Conservation (phyloP, 371 early-diverging fungal genomes). For the Sporodiniella umbellata region DNA sequence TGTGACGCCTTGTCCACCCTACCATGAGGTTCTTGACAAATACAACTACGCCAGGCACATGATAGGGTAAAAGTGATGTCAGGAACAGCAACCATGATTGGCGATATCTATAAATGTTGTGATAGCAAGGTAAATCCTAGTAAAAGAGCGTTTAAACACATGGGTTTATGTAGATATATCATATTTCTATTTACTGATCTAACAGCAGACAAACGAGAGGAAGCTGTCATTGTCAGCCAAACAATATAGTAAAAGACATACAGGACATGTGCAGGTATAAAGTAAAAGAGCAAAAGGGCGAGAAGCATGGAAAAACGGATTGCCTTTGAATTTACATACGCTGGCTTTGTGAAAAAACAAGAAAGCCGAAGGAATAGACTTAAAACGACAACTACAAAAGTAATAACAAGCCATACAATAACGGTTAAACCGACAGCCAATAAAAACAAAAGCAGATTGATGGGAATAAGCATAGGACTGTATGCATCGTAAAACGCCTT, state of each 20-base stretch:
- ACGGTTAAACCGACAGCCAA: constrained; percentile 12
- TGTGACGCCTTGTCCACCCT: constrained; percentile 32
- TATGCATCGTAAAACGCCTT: constrained; percentile 18
- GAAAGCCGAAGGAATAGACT: background rate
- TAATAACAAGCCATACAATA: constrained; percentile 6
- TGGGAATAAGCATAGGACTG: constrained; percentile 24
- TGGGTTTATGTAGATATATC: background rate
- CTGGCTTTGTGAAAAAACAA: background rate
- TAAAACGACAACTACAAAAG: background rate
- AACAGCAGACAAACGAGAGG: constrained; percentile 1
- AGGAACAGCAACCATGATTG: constrained; percentile 50
- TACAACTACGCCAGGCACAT: constrained; percentile 42
- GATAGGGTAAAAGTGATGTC: constrained; percentile 44
- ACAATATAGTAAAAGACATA: constrained; percentile 5
- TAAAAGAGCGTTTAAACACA: background rate
- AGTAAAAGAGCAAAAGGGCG: constrained; percentile 7
- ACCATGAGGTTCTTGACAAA: constrained; percentile 44
- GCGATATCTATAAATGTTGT: constrained; percentile 39
- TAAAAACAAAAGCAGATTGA: constrained; percentile 22
- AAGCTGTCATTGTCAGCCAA: constrained; percentile 7
- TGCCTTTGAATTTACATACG: no score
- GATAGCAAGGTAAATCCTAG: constrained; percentile 6
- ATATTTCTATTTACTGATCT: constrained; percentile 4
- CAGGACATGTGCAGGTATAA: constrained; percentile 16
- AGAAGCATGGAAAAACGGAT: no score